phyloP scores from a whole-genome alignment of 2,329 filamentous ascomycete species.

The Epichloe baconii region DNA sequence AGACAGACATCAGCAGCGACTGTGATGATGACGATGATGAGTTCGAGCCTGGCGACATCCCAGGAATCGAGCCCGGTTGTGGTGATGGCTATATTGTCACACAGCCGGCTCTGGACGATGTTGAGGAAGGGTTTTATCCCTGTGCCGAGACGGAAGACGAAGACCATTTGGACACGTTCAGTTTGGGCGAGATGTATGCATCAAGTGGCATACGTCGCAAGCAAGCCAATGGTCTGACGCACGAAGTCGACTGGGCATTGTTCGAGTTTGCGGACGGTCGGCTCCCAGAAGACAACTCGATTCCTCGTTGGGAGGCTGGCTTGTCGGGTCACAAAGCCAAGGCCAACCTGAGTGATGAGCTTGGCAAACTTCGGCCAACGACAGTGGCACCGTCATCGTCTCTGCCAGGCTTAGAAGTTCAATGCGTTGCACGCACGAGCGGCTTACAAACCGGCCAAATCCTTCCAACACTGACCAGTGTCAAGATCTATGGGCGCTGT shows the following conservation, averaged over 20 bases:
- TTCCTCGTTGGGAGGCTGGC: slow-evolving; percentile 29
- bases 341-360: slow-evolving; percentile 13
- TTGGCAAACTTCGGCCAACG: slow-evolving; percentile 35
- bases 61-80: slow-evolving; percentile 61
- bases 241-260: slow-evolving; percentile 93
- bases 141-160: slow-evolving; percentile 56
- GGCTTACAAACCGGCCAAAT: slow-evolving; percentile 72
- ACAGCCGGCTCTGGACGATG: slow-evolving; percentile 81
- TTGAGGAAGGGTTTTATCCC: slow-evolving; percentile 72
- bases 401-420: slow-evolving; percentile 65
- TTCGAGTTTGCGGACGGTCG: slow-evolving; percentile 67
- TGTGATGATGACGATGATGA: slow-evolving; percentile 40
- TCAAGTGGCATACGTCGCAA: slow-evolving; percentile 79
- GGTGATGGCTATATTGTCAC: slow-evolving; percentile 73
- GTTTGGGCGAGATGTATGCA: slow-evolving; percentile 73
- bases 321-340: slow-evolving; percentile 7
- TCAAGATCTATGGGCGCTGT: slow-evolving; percentile 75
- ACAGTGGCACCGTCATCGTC: slow-evolving; percentile 44
- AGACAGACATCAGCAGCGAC: slow-evolving; percentile 40
- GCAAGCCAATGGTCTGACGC: slow-evolving; percentile 55
- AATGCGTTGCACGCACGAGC: slow-evolving; percentile 78
- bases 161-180: slow-evolving; percentile 72
- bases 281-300: slow-evolving; percentile 57
- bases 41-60: slow-evolving; percentile 59
- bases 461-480: slow-evolving; percentile 62